A percentile compares a stretch with the other conserved stretches of the same genome.
Evolutionary conservation across 768 basidiomycete species (phyloP).

Genomic region (Mycena albidolilacea): DNA sequence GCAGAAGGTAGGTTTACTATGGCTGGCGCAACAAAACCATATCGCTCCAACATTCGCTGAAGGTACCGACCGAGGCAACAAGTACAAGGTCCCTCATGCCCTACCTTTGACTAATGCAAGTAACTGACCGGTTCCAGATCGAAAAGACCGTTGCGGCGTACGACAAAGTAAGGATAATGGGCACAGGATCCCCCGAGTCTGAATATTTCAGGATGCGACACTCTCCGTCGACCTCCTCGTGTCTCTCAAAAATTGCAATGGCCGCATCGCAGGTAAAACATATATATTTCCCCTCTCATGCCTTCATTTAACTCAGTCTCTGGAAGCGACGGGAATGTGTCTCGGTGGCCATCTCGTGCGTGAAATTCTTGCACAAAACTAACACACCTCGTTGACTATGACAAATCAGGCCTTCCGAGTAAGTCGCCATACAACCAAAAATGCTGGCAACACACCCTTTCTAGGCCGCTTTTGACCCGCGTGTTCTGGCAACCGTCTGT

Average conservation of each 20-base stretch:
- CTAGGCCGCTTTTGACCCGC: constrained; percentile 90
- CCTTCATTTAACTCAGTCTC: constrained; percentile 33
- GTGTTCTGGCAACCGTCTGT: constrained; percentile 88
- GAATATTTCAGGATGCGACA: constrained; percentile 74
- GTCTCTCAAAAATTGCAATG: constrained; percentile 88
- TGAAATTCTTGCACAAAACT: constrained; percentile 27
- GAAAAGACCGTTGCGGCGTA: constrained; percentile 92
- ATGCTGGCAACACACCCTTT: background rate
- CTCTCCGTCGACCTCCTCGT: constrained; percentile 82
- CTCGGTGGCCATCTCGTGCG: constrained; percentile 88
- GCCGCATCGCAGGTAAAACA: constrained; percentile 84
- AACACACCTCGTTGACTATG: constrained; percentile 8
- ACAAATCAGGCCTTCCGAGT: constrained; percentile 57
- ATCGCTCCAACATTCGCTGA: background rate
- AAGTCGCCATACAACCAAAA: constrained; percentile 34
- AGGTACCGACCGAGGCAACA: constrained; percentile 94
- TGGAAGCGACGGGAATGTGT: constrained; percentile 89
- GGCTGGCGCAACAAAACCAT: constrained; percentile 6
- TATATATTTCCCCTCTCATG: background rate
- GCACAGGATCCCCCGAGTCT: background rate
- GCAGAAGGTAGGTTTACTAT: constrained; percentile 68
- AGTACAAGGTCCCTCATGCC: constrained; percentile 76
- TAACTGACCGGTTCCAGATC: constrained; percentile 63
- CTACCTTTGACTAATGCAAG: background rate
- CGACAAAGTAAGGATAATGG: constrained; percentile 74